Evolutionary conservation across 306 rosid species (phyloP).

Genomic region (Gastrolobium bilobum): DNA sequence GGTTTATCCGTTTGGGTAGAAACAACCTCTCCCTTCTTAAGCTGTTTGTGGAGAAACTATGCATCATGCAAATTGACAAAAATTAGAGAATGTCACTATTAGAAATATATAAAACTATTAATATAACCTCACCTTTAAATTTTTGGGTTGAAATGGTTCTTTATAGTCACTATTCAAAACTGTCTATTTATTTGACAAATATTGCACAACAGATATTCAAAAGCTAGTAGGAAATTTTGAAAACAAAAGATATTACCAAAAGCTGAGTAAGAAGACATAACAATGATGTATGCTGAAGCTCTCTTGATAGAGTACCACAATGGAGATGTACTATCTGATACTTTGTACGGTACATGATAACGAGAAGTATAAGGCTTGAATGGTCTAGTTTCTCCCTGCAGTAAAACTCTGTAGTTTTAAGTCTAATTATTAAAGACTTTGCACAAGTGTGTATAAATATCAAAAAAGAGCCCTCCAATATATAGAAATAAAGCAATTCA

Average conservation of each 20-base stretch:
- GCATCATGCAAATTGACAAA: slow-evolving; percentile 31
- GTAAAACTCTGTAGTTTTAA: background rate
- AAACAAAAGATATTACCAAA: slow-evolving; percentile 56
- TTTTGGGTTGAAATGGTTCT: no score
- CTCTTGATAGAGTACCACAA: slow-evolving; percentile 64
- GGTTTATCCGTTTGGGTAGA: background rate
- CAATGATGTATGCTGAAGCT: slow-evolving; percentile 83
- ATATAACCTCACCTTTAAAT: no score
- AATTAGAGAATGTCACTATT: background rate
- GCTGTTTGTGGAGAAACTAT: background rate
- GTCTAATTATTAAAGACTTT: background rate
- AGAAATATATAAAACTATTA: no score
- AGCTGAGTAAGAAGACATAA: slow-evolving; percentile 76
- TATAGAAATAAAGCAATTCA: background rate
- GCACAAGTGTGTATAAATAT: background rate
- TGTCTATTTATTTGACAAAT: background rate
- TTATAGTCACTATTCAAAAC: background rate
- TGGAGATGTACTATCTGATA: slow-evolving; percentile 54
- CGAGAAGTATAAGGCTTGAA: slow-evolving; percentile 68
- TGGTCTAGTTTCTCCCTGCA: slow-evolving; percentile 63
- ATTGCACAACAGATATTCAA: background rate
- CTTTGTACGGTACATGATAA: slow-evolving; percentile 54
- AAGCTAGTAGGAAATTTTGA: slow-evolving; percentile 13
- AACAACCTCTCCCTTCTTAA: background rate
- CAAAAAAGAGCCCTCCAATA: slow-evolving; percentile 16